These are phyloP conservation scores for Phytophthora pseudosyringae DNA, from an alignment of 352 stramenopile species.

Conservation along the genomic window DNA sequence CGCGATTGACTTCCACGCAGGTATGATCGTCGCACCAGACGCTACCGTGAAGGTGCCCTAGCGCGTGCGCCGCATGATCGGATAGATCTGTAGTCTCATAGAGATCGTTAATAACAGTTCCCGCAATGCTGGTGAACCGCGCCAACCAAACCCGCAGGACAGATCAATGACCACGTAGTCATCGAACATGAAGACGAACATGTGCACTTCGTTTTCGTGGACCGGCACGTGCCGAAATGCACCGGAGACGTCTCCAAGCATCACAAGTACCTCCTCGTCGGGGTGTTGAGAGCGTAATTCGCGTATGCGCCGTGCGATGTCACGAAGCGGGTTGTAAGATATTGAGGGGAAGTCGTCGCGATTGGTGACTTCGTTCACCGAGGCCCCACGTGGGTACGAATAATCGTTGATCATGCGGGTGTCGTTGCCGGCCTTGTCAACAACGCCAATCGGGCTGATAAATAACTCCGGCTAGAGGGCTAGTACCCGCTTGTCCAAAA, in stretches of 20 bases:
- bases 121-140: constrained; percentile 27
- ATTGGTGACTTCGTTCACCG: constrained; percentile 30
- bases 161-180: constrained; percentile 34
- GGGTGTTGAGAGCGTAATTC: constrained; percentile 4
- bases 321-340: constrained; percentile 20
- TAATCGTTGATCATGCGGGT: constrained; percentile 26
- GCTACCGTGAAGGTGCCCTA: too few species aligned
- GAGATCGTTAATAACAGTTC: constrained; percentile 15
- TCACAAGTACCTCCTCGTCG: constrained; percentile 11
- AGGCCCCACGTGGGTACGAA: constrained; percentile 1
- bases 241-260: constrained; percentile 34
- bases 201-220: constrained; percentile 16
- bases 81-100: neutral
- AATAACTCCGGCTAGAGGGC: constrained; percentile 6
- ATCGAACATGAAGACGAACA: constrained; percentile 29
- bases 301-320: constrained; percentile 28
- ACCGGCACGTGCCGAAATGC: constrained; percentile 40
- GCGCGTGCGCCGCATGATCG: neutral
- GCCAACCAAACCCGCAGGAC: constrained; percentile 13
- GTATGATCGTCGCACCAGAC: constrained; percentile 37
- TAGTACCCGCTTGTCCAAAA: neutral
- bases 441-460: constrained; percentile 14
- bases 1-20: constrained; percentile 19
- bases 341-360: neutral
- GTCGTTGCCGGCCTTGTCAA: constrained; percentile 1